Evolutionary conservation across 495 filamentous ascomycete species (phyloP), one percentile per base, ranked within the genome.

Genomic region (Clohesyomyces aquaticus): DNA sequence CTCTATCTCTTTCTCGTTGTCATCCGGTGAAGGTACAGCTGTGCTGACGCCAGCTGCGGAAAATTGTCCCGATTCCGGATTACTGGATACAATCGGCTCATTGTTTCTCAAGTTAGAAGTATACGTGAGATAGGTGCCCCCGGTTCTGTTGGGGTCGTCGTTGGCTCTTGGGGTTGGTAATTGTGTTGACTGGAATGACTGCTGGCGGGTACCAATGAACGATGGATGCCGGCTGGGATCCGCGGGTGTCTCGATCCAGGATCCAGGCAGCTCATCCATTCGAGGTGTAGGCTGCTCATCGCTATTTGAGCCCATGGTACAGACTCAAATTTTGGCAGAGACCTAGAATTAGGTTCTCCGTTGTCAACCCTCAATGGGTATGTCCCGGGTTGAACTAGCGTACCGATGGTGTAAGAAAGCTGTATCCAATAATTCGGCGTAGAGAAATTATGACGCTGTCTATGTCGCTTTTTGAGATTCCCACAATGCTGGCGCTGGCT

Each of bases 191-290:
- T 53, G 3, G 22, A 27, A 52, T 11, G 42, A n/a, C 19, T 65
- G 48, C 16, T 38, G 22, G 1, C 38, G 16, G 11, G 21, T 23
- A 6, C 46, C 56, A 38, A 58, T 18, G 35, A 61, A 66, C 0
- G 61, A 62, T 28, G 57, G 61, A 27, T 65, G 56, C 38, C 52
- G 49, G 18, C 29, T 54, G 10, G 32, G 29, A 32, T 53, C 32
- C 1, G 61, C 52, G 14, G 66, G 66, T 38, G 66, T 69, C 19
- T 61, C 66, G 26, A 61, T 61, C 61, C 66, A 69, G 22, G 48
- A 61, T 65, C 57, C 66, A 10, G 66, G 66, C 12, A 65, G 46
- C 26, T 61, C 52, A 14, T 69, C 66, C 0, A 57, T 43, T 43
- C 62, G 56, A 45, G 61, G 66, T 0, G 66, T 65, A 6, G 60